Evolutionary conservation across 305 asterid genomes (phyloP), one percentile per base, ranked within the genome.

Genomic region (Fraxinus albicans): DNA sequence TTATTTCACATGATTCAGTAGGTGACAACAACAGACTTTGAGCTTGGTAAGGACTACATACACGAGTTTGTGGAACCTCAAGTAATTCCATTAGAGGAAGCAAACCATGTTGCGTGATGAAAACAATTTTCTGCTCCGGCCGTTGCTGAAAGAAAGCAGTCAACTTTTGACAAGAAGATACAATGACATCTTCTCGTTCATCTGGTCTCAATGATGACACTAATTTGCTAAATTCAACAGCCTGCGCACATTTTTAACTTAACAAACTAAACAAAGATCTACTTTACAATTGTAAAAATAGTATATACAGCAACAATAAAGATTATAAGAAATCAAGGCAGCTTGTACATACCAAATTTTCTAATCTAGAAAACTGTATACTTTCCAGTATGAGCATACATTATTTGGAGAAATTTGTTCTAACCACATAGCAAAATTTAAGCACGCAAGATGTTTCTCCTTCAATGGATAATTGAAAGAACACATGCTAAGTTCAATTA

Each of bases 21-120:
- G 47, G 44, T 34, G 44, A 72, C 25, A 33, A 34, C 17, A 72
- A 72, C 44, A 72, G 25, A 72, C 44, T 33, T 78, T 83, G 77
- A 84, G 76, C 79, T 80, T 47, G 82, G 79, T 78, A 79, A 78
- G 80, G 82, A 85, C 77, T 77, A 82, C 99, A 76, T 90, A 97
- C 99, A 72, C 93, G 95, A 85, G 92, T 84, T 87, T 90, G 90
- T 73, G 97, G 99, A 90, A 89, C 92, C 91, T 97, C 99, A 65
- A 97, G 96, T 82, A 97, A 92, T 79, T 95, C 99, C 98, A 93
- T 90, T 40, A 97, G 88, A 86, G 99, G 98, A 83, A 97, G 98
- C 79, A 97, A 93, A 84, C 99, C 99, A 80, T 95, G 99, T 88
- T 97, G 99, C 78, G 96, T 94, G 70, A 95, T 91, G 88, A 94